phyloP scores from a whole-genome alignment of 306 rosid species.

The Quercus suber region DNA sequence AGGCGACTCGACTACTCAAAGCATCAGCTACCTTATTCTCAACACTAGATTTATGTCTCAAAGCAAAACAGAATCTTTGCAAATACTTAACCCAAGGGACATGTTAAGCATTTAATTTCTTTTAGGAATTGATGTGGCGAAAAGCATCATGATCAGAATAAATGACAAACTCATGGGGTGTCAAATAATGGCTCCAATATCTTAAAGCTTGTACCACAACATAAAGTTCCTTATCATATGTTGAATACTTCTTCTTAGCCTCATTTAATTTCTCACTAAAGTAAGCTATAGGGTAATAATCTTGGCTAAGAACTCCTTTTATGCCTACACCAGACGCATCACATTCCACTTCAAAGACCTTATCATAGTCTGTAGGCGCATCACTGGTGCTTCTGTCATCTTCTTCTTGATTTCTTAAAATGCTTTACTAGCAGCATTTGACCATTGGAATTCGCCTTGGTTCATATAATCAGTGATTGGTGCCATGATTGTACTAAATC shows the following conservation, averaged over 20 bases:
- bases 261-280: conserved; percentile 13
- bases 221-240: not conserved
- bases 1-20: not conserved
- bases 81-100: not conserved
- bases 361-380: not conserved
- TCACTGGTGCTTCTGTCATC: not conserved
- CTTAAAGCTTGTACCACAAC: not conserved
- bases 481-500: not conserved
- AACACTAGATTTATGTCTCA: not conserved
- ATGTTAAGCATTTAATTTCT: not conserved
- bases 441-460: not conserved
- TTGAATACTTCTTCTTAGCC: not conserved
- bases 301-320: not conserved
- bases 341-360: not conserved
- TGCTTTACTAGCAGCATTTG: no score
- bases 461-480: not conserved
- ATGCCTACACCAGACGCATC: not conserved
- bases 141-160: not conserved
- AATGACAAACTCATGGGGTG: not conserved
- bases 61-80: not conserved
- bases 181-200: not conserved
- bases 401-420: not conserved
- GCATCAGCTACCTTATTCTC: not conserved
- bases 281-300: not conserved
- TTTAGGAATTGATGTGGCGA: not conserved